Conservation (phyloP, 106 monocot species). For the Dactylorhiza incarnata region DNA sequence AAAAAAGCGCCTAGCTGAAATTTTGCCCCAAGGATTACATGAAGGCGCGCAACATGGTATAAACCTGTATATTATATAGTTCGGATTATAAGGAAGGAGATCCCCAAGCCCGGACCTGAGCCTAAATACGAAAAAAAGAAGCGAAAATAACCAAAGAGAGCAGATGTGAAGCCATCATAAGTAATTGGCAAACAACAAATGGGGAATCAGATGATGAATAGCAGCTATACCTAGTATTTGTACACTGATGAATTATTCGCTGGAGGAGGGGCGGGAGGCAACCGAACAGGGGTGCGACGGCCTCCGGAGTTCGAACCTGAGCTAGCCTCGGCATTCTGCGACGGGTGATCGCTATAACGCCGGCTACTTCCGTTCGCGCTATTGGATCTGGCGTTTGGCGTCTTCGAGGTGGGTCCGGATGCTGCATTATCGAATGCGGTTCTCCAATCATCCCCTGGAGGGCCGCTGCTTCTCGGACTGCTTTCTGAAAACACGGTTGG, state of each 20-base stretch:
- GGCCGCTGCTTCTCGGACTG: constrained; percentile 33
- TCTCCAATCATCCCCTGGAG: constrained; percentile 64
- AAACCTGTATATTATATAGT: too few relatives aligned
- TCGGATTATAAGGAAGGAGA: too few relatives aligned
- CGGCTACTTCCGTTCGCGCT: constrained; percentile 44
- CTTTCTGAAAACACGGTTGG: constrained; percentile 31
- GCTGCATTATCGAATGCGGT: constrained; percentile 74
- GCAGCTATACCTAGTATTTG: constrained; percentile 24
- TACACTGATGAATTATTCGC: constrained; percentile 14
- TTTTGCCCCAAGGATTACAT: too few relatives aligned
- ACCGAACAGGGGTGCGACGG: constrained; percentile 74
- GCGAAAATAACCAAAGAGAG: too few relatives aligned
- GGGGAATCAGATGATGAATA: not conserved
- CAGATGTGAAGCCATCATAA: too few relatives aligned
- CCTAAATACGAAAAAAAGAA: too few relatives aligned
- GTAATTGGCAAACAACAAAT: not conserved
- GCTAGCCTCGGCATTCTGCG: constrained; percentile 44
- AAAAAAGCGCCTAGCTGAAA: too few relatives aligned
- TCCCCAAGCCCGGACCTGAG: too few relatives aligned
- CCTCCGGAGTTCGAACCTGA: constrained; percentile 52
- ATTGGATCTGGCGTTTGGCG: constrained; percentile 30
- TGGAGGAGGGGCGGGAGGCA: constrained; percentile 74
- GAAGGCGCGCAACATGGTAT: too few relatives aligned
- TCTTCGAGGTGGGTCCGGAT: constrained; percentile 26
- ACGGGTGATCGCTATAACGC: constrained; percentile 36